Evolutionary conservation across 805 yeast genomes (phyloP), one percentile per base, ranked within the genome.

Genomic region (Starmerella riodocensis): DNA sequence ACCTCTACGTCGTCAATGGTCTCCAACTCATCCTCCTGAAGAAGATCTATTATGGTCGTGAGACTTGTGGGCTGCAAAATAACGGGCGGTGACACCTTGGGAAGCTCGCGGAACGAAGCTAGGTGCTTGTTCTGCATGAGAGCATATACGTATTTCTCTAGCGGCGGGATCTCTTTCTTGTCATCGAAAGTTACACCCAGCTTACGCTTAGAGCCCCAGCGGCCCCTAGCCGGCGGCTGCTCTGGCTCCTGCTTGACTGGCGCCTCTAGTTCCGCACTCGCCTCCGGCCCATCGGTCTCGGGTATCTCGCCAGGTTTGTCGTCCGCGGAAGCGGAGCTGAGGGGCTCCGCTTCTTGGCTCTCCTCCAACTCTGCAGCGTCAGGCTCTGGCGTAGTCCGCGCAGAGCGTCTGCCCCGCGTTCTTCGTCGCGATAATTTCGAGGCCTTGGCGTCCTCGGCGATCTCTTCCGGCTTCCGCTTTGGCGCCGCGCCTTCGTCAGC

Each of bases 321-420:
- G 6, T n/a, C n/a, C n/a, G n/a, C n/a, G n/a, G n/a, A n/a, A n/a
- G n/a, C n/a, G n/a, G n/a, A n/a, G n/a, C n/a, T n/a, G n/a, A n/a
- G n/a, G n/a, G n/a, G n/a, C n/a, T n/a, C n/a, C n/a, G n/a, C n/a
- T n/a, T n/a, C n/a, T n/a, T n/a, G n/a, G n/a, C n/a, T n/a, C n/a
- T n/a, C n/a, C n/a, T n/a, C n/a, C 24, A 6, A 6, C 9, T 22
- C 9, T 6, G 27, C 32, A 6, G 34, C 11, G 4, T 31, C 37
- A 2, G 36, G 30, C 20, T 41, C 45, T 12, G 45, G 45, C 4
- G 45, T 37, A 4, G 37, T 29, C 17, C 41, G 31, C 14, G 35
- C 39, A 4, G 45, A 33, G 7, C 41, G 14, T 17, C 36, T 20
- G 2, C 40, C 25, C 4, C 43, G 31, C 2, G 37, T 14, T 27